Base-by-base conservation (phyloP, 192 early-diverging fungal genomes). In the Rhizophagus prolifer region DNA sequence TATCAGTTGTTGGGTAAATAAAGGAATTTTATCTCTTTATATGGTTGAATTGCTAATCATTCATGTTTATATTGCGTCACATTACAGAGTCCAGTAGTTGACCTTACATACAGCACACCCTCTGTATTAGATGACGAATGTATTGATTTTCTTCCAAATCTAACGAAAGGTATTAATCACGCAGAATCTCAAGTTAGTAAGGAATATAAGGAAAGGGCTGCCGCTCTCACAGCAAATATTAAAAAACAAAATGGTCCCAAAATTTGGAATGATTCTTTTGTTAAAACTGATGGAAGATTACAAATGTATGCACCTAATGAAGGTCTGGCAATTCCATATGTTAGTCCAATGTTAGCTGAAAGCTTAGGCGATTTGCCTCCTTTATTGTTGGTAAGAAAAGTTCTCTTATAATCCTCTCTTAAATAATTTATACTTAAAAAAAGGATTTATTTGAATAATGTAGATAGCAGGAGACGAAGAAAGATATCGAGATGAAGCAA, bases 101-200 rank as follows among this genome's bases (percentile, higher is more conserved):
- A 88, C 77, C 60, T 88, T 19, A 79, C 86, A 19, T 84, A 85
- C 62, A 86, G 84, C 0, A 72, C 84, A 58, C 87, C 87, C n/a
- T 86, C 85, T 13, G 71, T 83, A 0, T 10, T 77, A 13, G 58
- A 70, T 13, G 25, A 13, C 13, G 41, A 66, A 6, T 25, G 30
- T 9, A 82, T 82, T 9, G 87, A 88, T 50, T 86, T 82, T 60
- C 60, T 88, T 19, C 84, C 87, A 19, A 73, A 34, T 10, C 5
- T 8, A 6, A 38, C 4, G 7, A 47, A 14, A 41, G 74, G 76
- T 12, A 79, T 81, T 74, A 34, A 34, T 21, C 69, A 81, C 23
- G 5, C 54, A 6, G 63, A 46, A 16, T 83, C 82, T 9, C 78
- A 80, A 59, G 5, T 44, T 79, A 2, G 58, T 77, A n/a, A 77